Evolutionary conservation across 2,329 filamentous ascomycete species (phyloP).

Genomic region (Davidsoniella australis): DNA sequence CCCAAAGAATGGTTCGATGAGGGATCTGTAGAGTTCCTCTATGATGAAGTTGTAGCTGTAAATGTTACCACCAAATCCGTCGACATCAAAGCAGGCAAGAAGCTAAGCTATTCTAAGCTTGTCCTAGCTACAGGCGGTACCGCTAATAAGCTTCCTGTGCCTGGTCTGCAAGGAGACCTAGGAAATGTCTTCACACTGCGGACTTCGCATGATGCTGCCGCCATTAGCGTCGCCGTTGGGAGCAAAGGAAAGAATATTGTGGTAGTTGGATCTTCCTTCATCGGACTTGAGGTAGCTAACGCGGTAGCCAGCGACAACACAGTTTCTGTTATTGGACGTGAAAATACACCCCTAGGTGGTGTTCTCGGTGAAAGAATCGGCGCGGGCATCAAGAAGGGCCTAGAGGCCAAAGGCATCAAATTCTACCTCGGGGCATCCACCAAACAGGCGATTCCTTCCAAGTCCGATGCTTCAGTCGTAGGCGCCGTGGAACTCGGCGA

Average conservation of each 20-base stretch:
- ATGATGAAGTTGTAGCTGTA: conserved; percentile 51
- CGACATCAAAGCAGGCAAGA: conserved; percentile 54
- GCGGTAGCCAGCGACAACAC: conserved; percentile 63
- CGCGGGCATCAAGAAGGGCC: conserved; percentile 55
- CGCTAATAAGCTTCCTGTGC: conserved; percentile 56
- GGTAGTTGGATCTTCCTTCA: conserved; percentile 84
- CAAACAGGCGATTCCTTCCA: conserved; percentile 47
- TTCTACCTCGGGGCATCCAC: conserved; percentile 79
- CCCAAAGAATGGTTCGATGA: conserved; percentile 60
- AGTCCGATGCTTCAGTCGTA: conserved; percentile 50
- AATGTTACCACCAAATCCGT: conserved; percentile 63
- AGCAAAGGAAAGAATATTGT: conserved; percentile 82
- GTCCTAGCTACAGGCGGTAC: conserved; percentile 78
- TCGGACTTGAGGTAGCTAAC: conserved; percentile 94
- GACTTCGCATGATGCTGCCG: conserved; percentile 56
- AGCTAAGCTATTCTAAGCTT: conserved; percentile 68
- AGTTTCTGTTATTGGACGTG: conserved; percentile 80
- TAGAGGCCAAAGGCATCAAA: conserved; percentile 77
- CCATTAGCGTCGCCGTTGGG: conserved; percentile 64
- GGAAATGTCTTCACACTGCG: conserved; percentile 77
- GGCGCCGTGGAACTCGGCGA: conserved; percentile 72
- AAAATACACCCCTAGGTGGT: conserved; percentile 65
- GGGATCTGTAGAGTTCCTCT: conserved; percentile 38
- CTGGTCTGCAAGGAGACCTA: conserved; percentile 63
- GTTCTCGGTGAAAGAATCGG: conserved; percentile 74